Base-by-base conservation (phyloP, 1,139 yeast genomes). In the Geotrichum restrictum region DNA sequence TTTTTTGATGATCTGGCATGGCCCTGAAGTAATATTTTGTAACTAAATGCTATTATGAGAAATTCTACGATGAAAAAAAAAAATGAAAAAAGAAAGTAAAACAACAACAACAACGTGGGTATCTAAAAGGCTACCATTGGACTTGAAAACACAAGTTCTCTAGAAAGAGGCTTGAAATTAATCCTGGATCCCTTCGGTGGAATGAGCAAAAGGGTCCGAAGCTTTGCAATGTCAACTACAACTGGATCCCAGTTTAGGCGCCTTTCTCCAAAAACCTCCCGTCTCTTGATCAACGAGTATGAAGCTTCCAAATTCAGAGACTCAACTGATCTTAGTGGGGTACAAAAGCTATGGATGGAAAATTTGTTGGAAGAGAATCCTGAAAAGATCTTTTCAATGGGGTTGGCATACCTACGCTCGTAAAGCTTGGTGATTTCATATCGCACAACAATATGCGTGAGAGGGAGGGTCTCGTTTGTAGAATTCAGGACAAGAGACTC, bases 211-310 rank as follows among this genome's bases (percentile, higher is more conserved):
- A 49, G 34, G 22, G 32, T 19, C 19, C 52, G 33, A 39, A 49
- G 33, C 21, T 44, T 39, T 3, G 32, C 33, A 8, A 43, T 19
- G 22, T 49, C 52, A 16, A 49, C 39, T 14, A 49, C 48, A 14
- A 49, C 32, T 7, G 52, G 52, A 37, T 49, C 52, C 52, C 52
- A 49, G 13, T 22, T 8, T 10, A 29, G 29, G 5, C 52, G 38
- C 40, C 31, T 38, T 1, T 48, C 34, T 1, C 52, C 48, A 47
- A 47, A 47, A 24, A 47, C 14, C 22, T 39, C 39, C 18, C 52
- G 32, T 8, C 33, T 29, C 13, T 38, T 34, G 2, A 42, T 31
- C 16, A 45, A 29, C 3, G 37, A 22, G 27, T 8, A 24, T 2
- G 27, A 34, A 32, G 40, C 43, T 22, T 47, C 50, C 22, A 36